These are phyloP conservation scores for Hypsizygus marmoreus DNA, from an alignment of 768 basidiomycete species.

Conservation along the genomic window DNA sequence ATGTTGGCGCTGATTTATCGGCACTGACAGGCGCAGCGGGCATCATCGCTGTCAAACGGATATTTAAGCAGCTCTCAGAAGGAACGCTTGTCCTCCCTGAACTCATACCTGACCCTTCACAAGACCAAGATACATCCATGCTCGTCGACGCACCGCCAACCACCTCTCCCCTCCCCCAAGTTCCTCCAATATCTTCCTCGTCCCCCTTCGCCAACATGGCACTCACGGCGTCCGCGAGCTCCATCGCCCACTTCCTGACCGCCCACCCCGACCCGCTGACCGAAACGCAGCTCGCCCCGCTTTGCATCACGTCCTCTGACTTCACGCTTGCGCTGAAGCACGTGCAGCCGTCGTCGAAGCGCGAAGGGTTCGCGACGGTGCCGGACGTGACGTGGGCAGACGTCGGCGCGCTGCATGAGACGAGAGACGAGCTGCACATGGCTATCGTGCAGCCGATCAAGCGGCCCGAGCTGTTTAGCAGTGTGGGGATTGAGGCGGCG, in stretches of 20 bases:
- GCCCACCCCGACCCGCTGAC: slow-evolving; percentile 85
- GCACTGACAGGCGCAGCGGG: slow-evolving; percentile 93
- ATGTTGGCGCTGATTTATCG: slow-evolving; percentile 93
- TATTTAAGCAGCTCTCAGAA: slow-evolving; percentile 80
- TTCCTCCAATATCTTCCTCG: slow-evolving; percentile 4
- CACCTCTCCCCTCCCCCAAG: slow-evolving; percentile 7
- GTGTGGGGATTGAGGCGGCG: slow-evolving; percentile 87
- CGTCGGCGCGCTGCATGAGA: slow-evolving; percentile 86
- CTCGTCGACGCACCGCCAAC: slow-evolving; percentile 34
- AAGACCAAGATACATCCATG: slow-evolving; percentile 44
- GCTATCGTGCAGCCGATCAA: slow-evolving; percentile 95
- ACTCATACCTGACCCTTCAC: slow-evolving; percentile 18
- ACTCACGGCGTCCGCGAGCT: slow-evolving; percentile 42
- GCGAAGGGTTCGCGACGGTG: slow-evolving; percentile 97
- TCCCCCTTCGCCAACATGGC: slow-evolving; percentile 31
- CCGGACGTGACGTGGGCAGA: slow-evolving; percentile 96
- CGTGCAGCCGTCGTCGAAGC: slow-evolving; percentile 94
- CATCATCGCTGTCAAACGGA: slow-evolving; percentile 94
- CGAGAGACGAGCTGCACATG: slow-evolving; percentile 93
- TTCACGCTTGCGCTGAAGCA: slow-evolving; percentile 81
- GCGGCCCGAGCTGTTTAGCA: slow-evolving; percentile 84
- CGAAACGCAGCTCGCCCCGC: slow-evolving; percentile 71
- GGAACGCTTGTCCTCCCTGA: slow-evolving; percentile 61
- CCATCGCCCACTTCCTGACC: slow-evolving; percentile 88
- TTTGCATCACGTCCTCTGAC: slow-evolving; percentile 81